These are phyloP conservation scores for Elongisporangium anandrum DNA, from an alignment of 352 stramenopile genomes.

Conservation along the genomic window DNA sequence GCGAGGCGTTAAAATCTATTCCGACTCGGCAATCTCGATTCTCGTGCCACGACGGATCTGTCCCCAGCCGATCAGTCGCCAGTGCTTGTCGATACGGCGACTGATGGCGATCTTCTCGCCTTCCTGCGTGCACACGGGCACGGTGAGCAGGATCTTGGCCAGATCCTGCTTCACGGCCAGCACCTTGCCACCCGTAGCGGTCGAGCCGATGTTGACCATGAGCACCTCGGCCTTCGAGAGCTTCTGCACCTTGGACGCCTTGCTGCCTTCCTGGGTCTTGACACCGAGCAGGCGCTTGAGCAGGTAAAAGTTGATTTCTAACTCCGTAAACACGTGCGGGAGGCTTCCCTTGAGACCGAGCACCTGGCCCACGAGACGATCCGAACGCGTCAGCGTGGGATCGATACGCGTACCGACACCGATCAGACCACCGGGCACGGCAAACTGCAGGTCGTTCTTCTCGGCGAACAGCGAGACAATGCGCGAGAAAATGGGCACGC, in stretches of 20 bases:
- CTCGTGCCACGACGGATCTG: constrained; percentile 97
- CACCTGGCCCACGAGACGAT: constrained; percentile 99
- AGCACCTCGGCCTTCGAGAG: constrained; percentile 98
- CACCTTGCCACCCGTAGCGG: constrained; percentile 95
- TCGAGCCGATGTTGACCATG: constrained; percentile 99
- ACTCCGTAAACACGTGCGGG: constrained; percentile 98
- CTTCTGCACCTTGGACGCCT: constrained; percentile 99
- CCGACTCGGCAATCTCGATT: constrained; percentile 88
- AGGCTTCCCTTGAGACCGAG: constrained; percentile 96
- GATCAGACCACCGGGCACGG: constrained; percentile 98
- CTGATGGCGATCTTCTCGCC: constrained; percentile 99
- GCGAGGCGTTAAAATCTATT: constrained; percentile 65
- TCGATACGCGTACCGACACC: constrained; percentile 99
- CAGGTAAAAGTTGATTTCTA: constrained; percentile 99
- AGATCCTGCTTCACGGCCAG: constrained; percentile 96
- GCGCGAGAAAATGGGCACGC: constrained; percentile 91
- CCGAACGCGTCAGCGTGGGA: constrained; percentile 97
- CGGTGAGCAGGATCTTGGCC: constrained; percentile 98
- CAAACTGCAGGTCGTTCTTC: constrained; percentile 99
- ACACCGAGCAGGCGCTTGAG: constrained; percentile 98
- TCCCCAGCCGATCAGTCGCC: constrained; percentile 99
- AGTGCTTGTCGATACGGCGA: constrained; percentile 99
- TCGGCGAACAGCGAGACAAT: constrained; percentile 98
- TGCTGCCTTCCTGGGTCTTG: constrained; percentile 98
- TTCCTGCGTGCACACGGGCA: constrained; percentile 99